A percentile compares a stretch with the other conserved stretches of the same genome.
These are phyloP conservation scores for Dillenia turbinata DNA, from an alignment of 164 flowering plant genomes.

Conservation along the genomic window DNA sequence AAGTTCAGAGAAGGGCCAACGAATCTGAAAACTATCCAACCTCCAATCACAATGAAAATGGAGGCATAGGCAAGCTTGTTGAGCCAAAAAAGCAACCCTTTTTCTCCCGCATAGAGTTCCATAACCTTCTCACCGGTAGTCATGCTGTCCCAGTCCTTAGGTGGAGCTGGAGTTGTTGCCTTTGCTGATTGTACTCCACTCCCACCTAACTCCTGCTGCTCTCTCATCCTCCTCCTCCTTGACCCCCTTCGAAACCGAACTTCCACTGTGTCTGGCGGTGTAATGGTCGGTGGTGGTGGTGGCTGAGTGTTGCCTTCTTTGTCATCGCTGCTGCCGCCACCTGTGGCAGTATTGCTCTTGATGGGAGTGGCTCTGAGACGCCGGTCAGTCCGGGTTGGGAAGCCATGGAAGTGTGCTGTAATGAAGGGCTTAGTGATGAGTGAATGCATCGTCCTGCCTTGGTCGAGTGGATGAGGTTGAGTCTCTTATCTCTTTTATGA, in stretches of 20 bases:
- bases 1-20: slow-evolving; percentile 82
- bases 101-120: slow-evolving; percentile 78
- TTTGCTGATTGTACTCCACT: slow-evolving; percentile 3
- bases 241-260: slow-evolving; percentile 42
- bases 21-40: slow-evolving; percentile 74
- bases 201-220: slow-evolving; percentile 9
- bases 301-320: slow-evolving; percentile 13
- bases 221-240: slow-evolving; percentile 24
- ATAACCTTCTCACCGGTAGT: slow-evolving; percentile 59
- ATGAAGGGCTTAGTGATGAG: background rate
- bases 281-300: slow-evolving; percentile 4
- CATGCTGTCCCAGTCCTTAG: slow-evolving; percentile 85
- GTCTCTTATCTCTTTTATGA: too few species aligned
- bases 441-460: background rate
- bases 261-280: slow-evolving; percentile 29
- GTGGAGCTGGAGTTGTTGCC: slow-evolving; percentile 14
- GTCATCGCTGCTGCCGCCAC: slow-evolving; percentile 9
- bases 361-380: slow-evolving; percentile 8
- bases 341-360: slow-evolving; percentile 7
- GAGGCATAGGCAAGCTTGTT: slow-evolving; percentile 96
- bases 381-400: slow-evolving; percentile 1
- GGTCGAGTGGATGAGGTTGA: too few species aligned
- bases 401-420: background rate
- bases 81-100: slow-evolving; percentile 82
- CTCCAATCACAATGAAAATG: slow-evolving; percentile 72